phyloP scores from a whole-genome alignment of 352 stramenopile genomes.

The Pythium graminicola region DNA sequence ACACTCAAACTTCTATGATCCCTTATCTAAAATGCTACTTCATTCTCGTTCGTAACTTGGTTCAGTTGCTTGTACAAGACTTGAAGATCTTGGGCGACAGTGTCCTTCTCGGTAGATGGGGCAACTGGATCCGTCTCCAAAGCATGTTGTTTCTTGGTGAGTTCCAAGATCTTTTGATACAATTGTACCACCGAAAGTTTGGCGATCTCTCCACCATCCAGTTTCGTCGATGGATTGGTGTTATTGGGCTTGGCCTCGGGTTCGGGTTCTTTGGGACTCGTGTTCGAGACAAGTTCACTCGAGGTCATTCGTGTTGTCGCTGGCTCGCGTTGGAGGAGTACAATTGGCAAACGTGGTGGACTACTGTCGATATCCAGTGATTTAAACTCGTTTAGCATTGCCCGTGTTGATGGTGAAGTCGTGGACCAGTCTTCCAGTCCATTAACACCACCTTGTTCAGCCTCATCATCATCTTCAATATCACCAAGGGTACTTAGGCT shows the following conservation, averaged over 20 bases:
- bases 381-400: constrained; percentile 25
- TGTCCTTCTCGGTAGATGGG: constrained; percentile 30
- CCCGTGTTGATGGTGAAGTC: constrained; percentile 24
- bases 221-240: background rate
- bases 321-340: too few species aligned
- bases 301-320: background rate
- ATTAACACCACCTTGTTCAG: constrained; percentile 10
- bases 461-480: constrained; percentile 35
- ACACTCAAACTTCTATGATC: background rate
- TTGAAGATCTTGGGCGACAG: constrained; percentile 37
- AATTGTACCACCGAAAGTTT: constrained; percentile 48
- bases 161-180: constrained; percentile 57
- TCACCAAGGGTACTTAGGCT: constrained; percentile 24
- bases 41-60: constrained; percentile 23
- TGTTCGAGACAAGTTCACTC: background rate
- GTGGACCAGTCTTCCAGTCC: constrained; percentile 25
- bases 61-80: constrained; percentile 44
- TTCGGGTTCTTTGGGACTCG: background rate
- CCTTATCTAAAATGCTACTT: constrained; percentile 19
- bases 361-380: constrained; percentile 29
- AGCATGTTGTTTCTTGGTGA: constrained; percentile 51
- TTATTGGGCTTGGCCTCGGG: background rate
- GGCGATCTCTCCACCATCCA: background rate
- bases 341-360: too few species aligned
- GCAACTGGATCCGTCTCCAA: constrained; percentile 37